Base-by-base conservation (phyloP, 441 rosid species). In the Adansonia grandidieri region DNA sequence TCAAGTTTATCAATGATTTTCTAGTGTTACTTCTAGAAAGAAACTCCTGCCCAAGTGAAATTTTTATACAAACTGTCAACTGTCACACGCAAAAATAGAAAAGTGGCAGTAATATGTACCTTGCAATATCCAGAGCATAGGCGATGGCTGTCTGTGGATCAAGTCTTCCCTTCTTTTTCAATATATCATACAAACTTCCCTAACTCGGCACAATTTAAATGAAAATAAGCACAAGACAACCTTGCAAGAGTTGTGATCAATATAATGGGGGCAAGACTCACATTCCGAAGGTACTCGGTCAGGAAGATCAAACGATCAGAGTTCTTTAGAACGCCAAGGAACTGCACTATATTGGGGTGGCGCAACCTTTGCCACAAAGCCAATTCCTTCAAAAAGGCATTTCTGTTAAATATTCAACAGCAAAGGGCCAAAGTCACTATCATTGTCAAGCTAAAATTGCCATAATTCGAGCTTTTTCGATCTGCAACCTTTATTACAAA, bases 311-410 rank as follows among this genome's bases (percentile, higher is more conserved):
- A 83, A 48, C 89, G 91, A 60, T 86, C 89, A 40, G 89, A 73
- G 76, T 82, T 84, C 85, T 86, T 89, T 24, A 91, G 78, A 77
- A 89, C 92, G 58, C 94, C 94, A 61, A 91, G 90, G 87, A 90
- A 91, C 82, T 91, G 92, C 77, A 89, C 92, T 57, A 91, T 91
- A 80, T 91, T 91, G 32, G 94, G 94, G 80, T 89, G 94, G 74
- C 91, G 88, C 81, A 91, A 78, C 85, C 64, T 86, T 76, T 91
- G 90, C 94, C 92, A 91, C 78, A 91, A 74, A 58, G 85, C 90
- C 79, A 91, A 71, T 84, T 89, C 91, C 85, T 82, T 89, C 84
- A 91, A 13, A 78, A 91, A 91, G 76, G 82, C 53, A 70, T 56
- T 78, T 80, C 90, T 89, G 84, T 75, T 54, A 68, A 75, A 40